A percentile compares a stretch with the other conserved stretches of the same genome.
Evolutionary conservation across 768 basidiomycete species (phyloP).

Genomic region (Serendipita sp.): DNA sequence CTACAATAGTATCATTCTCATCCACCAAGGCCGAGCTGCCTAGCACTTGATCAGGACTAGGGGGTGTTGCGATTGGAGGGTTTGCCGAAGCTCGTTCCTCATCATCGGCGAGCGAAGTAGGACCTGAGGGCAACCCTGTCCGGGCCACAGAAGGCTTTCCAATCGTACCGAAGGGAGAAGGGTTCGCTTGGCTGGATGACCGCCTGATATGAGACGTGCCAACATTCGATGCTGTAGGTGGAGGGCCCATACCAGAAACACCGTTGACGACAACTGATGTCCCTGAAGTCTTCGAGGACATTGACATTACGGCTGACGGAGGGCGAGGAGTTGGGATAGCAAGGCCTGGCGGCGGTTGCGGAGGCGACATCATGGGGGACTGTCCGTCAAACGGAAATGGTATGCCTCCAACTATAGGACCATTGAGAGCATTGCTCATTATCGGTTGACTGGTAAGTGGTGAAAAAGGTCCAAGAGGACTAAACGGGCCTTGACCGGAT

Average conservation of each 20-base stretch:
- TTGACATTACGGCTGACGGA: neutral
- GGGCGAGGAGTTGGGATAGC: neutral
- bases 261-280: neutral
- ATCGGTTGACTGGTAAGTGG: constrained; percentile 25
- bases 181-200: constrained; percentile 33
- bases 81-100: constrained; percentile 24
- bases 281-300: neutral
- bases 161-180: constrained; percentile 34
- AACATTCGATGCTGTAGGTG: neutral
- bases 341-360: neutral
- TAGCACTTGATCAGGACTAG: constrained; percentile 46
- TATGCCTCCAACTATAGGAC: constrained; percentile 28
- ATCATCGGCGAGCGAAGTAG: constrained; percentile 20
- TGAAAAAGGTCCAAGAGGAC: constrained; percentile 31
- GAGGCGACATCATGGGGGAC: constrained; percentile 5
- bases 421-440: constrained; percentile 27
- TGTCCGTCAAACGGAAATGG: neutral
- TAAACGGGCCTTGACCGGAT: constrained; percentile 20
- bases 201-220: neutral
- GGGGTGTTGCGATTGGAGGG: constrained; percentile 35
- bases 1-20: constrained; percentile 40
- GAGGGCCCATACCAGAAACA: neutral
- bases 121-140: constrained; percentile 19
- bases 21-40: constrained; percentile 65
- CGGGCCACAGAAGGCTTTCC: constrained; percentile 20